Percentiles rank a stretch among this genome's conserved stretches.
These are phyloP conservation scores for Magnolia kwangsiensis DNA, from an alignment of 164 flowering plant genomes.

Conservation along the genomic window DNA sequence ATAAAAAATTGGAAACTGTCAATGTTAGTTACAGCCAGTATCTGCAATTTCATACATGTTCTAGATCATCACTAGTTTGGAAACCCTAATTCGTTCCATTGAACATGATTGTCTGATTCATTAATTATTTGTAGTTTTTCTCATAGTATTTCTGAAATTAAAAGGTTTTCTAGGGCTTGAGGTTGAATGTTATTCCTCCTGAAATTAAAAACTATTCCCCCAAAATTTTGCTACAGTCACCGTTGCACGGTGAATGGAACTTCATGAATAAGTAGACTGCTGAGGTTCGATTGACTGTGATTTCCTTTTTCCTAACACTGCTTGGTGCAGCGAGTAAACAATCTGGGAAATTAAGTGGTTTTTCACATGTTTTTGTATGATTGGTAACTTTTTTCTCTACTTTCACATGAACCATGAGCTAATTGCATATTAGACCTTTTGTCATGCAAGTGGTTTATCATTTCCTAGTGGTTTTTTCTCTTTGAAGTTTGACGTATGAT, in stretches of 20 bases:
- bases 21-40: neutral
- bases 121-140: no score
- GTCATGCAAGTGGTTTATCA: neutral
- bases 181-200: neutral
- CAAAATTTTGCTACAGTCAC: neutral
- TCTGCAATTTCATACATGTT: neutral
- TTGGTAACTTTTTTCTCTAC: neutral
- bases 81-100: neutral
- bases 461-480: neutral
- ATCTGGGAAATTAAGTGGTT: neutral
- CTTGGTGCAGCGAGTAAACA: neutral
- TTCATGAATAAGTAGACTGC: no score
- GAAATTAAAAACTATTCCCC: neutral
- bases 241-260: neutral
- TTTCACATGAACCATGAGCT: neutral
- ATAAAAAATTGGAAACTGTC: no score
- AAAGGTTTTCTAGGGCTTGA: no score
- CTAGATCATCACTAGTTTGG: neutral
- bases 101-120: no score
- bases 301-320: no score
- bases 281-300: no score
- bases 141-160: no score
- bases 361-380: neutral
- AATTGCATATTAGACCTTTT: neutral
- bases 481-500: neutral